Evolutionary conservation across 139 green algal species (phyloP).

Genomic region (Closterium sp.): DNA sequence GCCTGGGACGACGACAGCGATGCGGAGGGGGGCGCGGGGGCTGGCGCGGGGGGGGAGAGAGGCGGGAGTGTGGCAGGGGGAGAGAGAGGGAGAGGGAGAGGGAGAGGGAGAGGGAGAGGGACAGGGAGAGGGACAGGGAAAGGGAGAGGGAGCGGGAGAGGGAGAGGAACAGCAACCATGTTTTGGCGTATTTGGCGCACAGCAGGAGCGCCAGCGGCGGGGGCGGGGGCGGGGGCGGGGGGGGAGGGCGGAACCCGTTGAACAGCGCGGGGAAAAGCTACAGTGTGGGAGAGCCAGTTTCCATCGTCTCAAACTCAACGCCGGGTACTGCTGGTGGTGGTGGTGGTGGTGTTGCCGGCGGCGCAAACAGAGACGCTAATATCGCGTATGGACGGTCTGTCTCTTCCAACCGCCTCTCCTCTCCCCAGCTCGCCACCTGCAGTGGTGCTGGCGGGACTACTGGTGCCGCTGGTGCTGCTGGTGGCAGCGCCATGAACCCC

Average conservation of each 20-base stretch:
- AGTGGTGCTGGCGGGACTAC: neutral
- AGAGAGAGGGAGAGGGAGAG: neutral
- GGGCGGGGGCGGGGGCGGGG: too few relatives aligned
- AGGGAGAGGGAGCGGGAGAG: neutral
- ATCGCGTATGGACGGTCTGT: neutral
- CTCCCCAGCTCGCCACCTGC: neutral
- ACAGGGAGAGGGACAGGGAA: neutral
- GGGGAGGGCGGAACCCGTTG: neutral
- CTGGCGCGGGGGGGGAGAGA: constrained; percentile 62
- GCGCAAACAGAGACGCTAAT: neutral
- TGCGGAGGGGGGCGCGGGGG: constrained; percentile 60
- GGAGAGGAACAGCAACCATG: neutral
- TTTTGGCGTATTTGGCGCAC: neutral
- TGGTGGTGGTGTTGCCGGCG: neutral
- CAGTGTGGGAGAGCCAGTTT: neutral
- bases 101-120: neutral
- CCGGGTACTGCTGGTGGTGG: neutral
- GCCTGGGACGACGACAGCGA: constrained; percentile 25
- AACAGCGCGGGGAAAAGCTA: neutral
- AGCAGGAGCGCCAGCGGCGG: neutral
- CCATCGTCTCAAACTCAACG: neutral
- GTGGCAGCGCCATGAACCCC: neutral
- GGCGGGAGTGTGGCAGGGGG: neutral
- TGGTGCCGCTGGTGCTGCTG: neutral
- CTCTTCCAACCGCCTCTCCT: neutral